Evolutionary conservation across 1,139 yeast species (phyloP), one percentile per base, ranked within the genome.

Genomic region (Magnusiomyces tetraspermus): DNA sequence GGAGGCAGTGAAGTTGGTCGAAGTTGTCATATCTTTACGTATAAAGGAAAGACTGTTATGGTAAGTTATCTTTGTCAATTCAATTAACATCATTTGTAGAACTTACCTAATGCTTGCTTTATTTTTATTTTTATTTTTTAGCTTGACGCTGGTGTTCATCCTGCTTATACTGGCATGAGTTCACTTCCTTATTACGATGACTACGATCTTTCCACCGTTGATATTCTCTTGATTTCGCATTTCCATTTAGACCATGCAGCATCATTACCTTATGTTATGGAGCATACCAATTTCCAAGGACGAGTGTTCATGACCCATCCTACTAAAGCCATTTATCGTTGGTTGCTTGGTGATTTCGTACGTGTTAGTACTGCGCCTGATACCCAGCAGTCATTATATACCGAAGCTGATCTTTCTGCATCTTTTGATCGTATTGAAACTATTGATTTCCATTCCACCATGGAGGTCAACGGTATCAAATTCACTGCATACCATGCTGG

Each of bases 401-500:
- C 95, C 0, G 96, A 90, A 63, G 96, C 87, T 51, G 99, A 92
- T 69, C 74, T 94, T 59, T 80, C 83, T 63, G 83, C 82, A 53
- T 87, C 97, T 0, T 88, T 92, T 65, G 96, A 89, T 63, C 73
- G 80, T 58, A 92, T 92, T 51, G 98, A 94, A 67, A 88, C 97
- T 0, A 80, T 92, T 40, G 98, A 92, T 67, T 92, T 85, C 68
- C 98, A 92, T 69, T 88, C 97, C 4, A 92, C 98, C 0, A 79
- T 89, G 63, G 97, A 92, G 63, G 85, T 90, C 44, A 94, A 85
- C 53, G 98, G 98, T 50, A 83, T 94, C 55, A 76, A 95, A 63
- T 92, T 92, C 71, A 94, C 98, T 0, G 98, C 98, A 3, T 94
- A 85, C 67, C 98, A 92, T 70, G 99, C 98, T 2, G 99, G 99